Evolutionary conservation across 768 basidiomycete species (phyloP), one percentile per base, ranked within the genome.

Genomic region (Tulasnella calospora): DNA sequence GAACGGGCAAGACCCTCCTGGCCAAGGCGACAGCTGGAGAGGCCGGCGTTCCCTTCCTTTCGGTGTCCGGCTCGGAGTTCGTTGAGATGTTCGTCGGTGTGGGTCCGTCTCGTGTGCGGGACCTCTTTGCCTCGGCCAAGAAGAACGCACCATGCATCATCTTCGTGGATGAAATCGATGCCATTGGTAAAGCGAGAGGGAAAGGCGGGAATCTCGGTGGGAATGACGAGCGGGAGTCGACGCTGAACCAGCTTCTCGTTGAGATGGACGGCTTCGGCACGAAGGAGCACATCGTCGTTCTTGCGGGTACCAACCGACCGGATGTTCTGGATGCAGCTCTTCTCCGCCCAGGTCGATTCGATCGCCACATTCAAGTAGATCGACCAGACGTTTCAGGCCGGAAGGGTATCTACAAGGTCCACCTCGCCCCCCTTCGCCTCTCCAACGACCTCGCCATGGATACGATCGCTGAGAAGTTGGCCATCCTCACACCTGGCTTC

Each of bases 41-140:
- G 85, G 97, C 98, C 6, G 93, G 91, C 67, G 97, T 99, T 6
- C 97, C 98, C 57, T 99, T 99, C 92, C 89, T 98, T 79, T 97
- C 95, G 33, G 98, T 99, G 57, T 98, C 97, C 71, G 98, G 98
- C 73, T 99, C 97, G 61, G 98, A 99, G 83, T 99, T 99, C 83
- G 96, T 99, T 79, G 98, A 99, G 86, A 98, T 99, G 96, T 99
- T 99, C 83, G 98, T 99, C 81, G 98, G 98, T 85, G 98, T 99
- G 74, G 98, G 98, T 78, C 96, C 98, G 2, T 96, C 95, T 4
- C 91, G 98, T 80, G 98, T 99, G 15, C 92, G 98, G 71, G 98
- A 99, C 85, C 90, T 99, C 61, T 99, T 99, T 84, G 93, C 96
- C 44, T 96, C 93, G 5, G 98, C 98, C 71, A 96, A 94, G 89